phyloP scores from a whole-genome alignment of 495 filamentous ascomycete species.

The Massariosphaeria phaeospora region DNA sequence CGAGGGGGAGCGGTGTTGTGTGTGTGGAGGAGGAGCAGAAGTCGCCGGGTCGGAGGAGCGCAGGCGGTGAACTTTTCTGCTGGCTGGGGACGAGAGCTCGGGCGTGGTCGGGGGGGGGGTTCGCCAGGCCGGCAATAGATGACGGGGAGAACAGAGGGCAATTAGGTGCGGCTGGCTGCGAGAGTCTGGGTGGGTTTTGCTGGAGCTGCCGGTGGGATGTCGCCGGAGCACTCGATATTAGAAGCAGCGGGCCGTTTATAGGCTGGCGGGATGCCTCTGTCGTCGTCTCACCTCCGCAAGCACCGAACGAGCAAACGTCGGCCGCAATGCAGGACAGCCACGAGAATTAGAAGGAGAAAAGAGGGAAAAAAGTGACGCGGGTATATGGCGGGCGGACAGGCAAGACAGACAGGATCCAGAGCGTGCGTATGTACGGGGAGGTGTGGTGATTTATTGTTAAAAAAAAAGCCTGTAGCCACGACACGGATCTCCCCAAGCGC shows the following conservation, averaged over 20 bases:
- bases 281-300: conserved; percentile 18
- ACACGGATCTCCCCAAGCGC: conserved; percentile 29
- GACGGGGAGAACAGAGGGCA: neutral
- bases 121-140: neutral
- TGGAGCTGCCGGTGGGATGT: conserved; percentile 6
- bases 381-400: conserved; percentile 2
- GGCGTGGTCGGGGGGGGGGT: neutral
- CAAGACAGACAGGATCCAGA: too few relatives aligned
- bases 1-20: conserved; percentile 4
- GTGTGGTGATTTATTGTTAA: too few relatives aligned
- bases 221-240: conserved; percentile 12
- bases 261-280: neutral
- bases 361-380: neutral
- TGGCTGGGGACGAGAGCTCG: conserved; percentile 1
- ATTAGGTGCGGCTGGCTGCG: neutral
- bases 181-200: neutral
- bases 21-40: neutral
- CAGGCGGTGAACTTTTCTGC: neutral
- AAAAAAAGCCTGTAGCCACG: too few relatives aligned
- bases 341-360: conserved; percentile 5
- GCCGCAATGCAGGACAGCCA: neutral
- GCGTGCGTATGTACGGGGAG: too few relatives aligned
- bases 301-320: neutral
- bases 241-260: conserved; percentile 7
- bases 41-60: neutral